Percentiles rank a stretch among this genome's conserved stretches.
Conservation (phyloP, 768 basidiomycete genomes). For the Phylloporus rhodoxanthus region DNA sequence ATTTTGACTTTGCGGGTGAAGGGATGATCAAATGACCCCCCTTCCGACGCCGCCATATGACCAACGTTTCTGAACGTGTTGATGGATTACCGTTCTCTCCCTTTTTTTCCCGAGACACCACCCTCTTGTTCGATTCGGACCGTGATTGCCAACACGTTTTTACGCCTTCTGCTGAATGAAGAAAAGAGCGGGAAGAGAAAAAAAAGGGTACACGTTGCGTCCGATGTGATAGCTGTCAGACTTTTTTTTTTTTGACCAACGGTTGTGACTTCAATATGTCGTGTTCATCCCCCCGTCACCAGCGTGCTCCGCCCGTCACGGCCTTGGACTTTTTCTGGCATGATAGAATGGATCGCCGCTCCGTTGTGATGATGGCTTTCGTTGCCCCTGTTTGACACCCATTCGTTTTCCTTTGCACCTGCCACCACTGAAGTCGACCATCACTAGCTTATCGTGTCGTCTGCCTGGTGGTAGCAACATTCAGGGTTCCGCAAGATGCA, state of each 20-base stretch:
- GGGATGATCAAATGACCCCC: neutral
- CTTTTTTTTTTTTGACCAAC: constrained; percentile 4
- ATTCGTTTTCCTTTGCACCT: neutral
- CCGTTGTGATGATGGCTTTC: neutral
- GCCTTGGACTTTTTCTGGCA: neutral
- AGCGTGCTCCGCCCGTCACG: neutral
- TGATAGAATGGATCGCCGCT: constrained; percentile 1
- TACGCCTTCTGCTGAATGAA: neutral
- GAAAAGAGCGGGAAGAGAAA: neutral
- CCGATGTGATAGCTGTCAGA: constrained; percentile 16
- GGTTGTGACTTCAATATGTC: constrained; percentile 8
- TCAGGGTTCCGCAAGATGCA: constrained; percentile 21
- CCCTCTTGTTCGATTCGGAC: neutral
- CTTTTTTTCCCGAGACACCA: neutral
- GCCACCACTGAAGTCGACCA: neutral
- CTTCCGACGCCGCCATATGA: neutral
- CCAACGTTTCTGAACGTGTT: constrained; percentile 7
- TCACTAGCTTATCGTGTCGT: constrained; percentile 1
- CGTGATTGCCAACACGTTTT: constrained; percentile 2
- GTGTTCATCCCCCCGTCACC: neutral
- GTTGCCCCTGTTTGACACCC: constrained; percentile 11
- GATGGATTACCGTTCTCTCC: constrained; percentile 1
- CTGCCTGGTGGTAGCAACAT: constrained; percentile 7
- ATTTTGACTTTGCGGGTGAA: neutral
- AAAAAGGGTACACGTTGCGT: constrained; percentile 13